Evolutionary conservation across 176 grass and related monocot species (phyloP).

Genomic region (Oryza australiensis): DNA sequence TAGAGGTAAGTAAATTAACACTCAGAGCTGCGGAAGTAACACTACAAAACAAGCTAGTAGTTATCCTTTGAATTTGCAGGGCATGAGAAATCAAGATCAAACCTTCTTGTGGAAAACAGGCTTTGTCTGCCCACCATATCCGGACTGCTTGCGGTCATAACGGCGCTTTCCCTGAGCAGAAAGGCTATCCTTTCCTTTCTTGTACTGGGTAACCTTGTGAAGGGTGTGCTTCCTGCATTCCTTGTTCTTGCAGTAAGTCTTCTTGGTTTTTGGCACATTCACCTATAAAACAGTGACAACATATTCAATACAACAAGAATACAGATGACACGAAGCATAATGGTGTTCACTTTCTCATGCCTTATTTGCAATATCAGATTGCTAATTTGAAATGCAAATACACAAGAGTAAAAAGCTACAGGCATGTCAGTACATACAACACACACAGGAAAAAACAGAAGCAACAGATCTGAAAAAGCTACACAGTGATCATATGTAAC

Average conservation of each 20-base stretch:
- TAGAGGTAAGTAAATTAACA: neutral
- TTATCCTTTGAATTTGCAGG: neutral
- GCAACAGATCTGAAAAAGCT: neutral
- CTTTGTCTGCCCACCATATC: conserved; percentile 94
- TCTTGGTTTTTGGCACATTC: neutral
- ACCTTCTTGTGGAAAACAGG: conserved; percentile 99
- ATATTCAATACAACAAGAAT: neutral
- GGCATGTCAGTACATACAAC: neutral
- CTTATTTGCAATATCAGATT: neutral
- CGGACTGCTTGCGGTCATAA: conserved; percentile 82
- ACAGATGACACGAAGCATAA: neutral
- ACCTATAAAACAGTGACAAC: neutral
- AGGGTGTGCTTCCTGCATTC: neutral
- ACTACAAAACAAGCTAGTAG: neutral
- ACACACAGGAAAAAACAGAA: neutral
- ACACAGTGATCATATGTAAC: neutral
- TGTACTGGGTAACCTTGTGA: neutral
- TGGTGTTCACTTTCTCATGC: neutral
- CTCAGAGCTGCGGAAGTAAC: neutral
- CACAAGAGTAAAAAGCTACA: too few relatives aligned
- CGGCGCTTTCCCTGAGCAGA: neutral
- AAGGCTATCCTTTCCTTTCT: neutral
- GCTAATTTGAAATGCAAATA: neutral
- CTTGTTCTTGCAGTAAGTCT: neutral
- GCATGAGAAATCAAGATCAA: neutral